Conservation (phyloP, 2,329 filamentous ascomycete genomes). For the Pseudogymnoascus verrucosus region DNA sequence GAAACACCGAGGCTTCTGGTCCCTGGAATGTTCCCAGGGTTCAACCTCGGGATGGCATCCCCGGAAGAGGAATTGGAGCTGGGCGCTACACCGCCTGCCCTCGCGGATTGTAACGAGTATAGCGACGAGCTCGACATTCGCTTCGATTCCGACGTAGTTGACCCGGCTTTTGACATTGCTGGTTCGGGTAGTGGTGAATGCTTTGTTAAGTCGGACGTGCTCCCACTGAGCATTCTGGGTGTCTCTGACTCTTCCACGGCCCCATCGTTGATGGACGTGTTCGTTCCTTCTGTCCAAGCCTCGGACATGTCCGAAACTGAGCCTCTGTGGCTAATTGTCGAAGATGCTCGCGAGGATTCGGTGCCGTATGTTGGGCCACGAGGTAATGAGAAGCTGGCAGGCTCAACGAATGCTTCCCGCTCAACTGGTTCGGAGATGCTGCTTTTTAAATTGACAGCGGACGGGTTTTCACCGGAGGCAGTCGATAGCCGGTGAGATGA, state of each 20-base stretch:
- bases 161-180: slow-evolving; percentile 37
- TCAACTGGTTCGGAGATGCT: neutral
- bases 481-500: slow-evolving; percentile 2
- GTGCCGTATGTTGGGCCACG: slow-evolving; percentile 30
- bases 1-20: slow-evolving; percentile 12
- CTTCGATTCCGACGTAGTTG: slow-evolving; percentile 50
- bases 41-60: slow-evolving; percentile 32
- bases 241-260: slow-evolving; percentile 43
- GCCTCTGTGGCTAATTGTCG: slow-evolving; percentile 21
- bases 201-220: slow-evolving; percentile 23
- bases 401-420: neutral
- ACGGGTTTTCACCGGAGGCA: neutral
- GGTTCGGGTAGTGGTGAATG: slow-evolving; percentile 38
- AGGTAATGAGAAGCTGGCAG: neutral
- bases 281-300: slow-evolving; percentile 32
- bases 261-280: slow-evolving; percentile 31
- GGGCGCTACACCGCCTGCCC: slow-evolving; percentile 37
- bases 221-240: slow-evolving; percentile 35
- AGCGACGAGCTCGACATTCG: slow-evolving; percentile 67
- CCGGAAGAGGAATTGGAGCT: slow-evolving; percentile 46
- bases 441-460: slow-evolving; percentile 4
- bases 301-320: slow-evolving; percentile 36
- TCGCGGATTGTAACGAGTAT: slow-evolving; percentile 57
- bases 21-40: slow-evolving; percentile 18
- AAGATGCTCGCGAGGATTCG: slow-evolving; percentile 22